Evolutionary conservation across 2,329 filamentous ascomycete genomes (phyloP), one percentile per base, ranked within the genome.

Genomic region (Exophiala calicioides): DNA sequence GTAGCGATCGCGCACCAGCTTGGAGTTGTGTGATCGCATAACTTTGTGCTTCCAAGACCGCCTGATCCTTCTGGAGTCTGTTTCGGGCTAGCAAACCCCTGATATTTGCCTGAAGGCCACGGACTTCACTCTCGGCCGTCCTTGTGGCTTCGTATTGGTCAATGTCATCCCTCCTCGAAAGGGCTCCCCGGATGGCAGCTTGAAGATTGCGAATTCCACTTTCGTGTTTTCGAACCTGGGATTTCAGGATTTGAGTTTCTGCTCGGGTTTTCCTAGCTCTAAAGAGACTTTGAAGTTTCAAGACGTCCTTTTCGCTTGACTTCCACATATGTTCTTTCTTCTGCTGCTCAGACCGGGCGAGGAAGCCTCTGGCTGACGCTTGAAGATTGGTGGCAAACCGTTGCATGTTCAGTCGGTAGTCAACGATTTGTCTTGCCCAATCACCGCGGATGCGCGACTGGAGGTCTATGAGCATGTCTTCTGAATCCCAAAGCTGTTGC

Each of bases 371-470:
- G 3, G 81, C 80, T 4, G 82, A 78, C 52, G 88, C 90, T 66
- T 98, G 93, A 13, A 96, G 77, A 52, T 82, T 77, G 20, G 86
- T 74, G 2, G 90, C 88, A 62, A 95, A 95, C 15, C 73, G 78
- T 45, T 81, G 80, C 90, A 95, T 96, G 56, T 84, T 81, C 47
- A 93, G 72, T 36, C 87, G 81, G 68, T 96, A 96, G 52, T 81
- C 80, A 56, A 85, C 80, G 47, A 97, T 80, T 65, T 96, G 89
- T 34, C 91, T 78, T 2, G 88, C 80, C 69, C 88, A 95, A 60
- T 94, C 89, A 42, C 90, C 94, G 49, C 93, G 83, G 44, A 97
- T 86, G 29, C 85, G 81, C 5, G 90, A 82, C 66, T 98, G 94
- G 7, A 98, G 74, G 41, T 95, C 85, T 32, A 91, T 71, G 20